Base-by-base conservation (phyloP, 495 filamentous ascomycete genomes). In the Lepidopterella palustris region DNA sequence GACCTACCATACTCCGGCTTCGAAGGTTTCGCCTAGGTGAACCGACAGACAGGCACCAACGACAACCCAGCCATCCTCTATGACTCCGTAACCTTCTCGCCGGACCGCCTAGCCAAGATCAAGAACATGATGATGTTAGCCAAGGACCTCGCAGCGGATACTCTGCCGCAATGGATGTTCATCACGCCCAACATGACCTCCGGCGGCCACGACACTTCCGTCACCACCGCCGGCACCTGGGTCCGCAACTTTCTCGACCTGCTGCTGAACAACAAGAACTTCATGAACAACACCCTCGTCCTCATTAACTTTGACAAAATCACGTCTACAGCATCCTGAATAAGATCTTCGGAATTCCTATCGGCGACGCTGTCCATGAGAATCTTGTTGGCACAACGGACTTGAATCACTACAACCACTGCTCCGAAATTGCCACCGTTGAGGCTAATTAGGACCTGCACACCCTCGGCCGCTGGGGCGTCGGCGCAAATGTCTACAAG, bases 281-380 rank as follows among this genome's bases (percentile, higher is more conserved):
- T 76, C 50, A 75, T 75, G 73, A 70, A 78, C 1, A 65, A 76
- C 58, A 77, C 76, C 2, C 59, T 77, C 0, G 63, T 79, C 54
- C 68, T 79, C 2, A 53, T 79, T 45, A 79, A 73, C 21, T 76
- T 76, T 40, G 73, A 76, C 45, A 76, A 56, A 74, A 73, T 52
- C 62, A 74, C 40, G 73, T 71, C 52, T 74, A 74, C 53, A 61
- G 48, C 8, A 55, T 55, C 23, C 66, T 66, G 27, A 74, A 74
- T 64, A 72, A 64, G 70, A 77, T 72, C 40, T 61, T 69, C 29
- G 63, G 64, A 47, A 66, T 72, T 45, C 65, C 71, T 6, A 66
- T 72, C 39, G 70, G 70, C 13, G 70, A 67, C 39, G 68, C 67
- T 0, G 55, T 72, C 31, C 64, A 60, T 15, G 28, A 57, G n/a